Percentiles rank a stretch among this genome's conserved stretches.
phyloP scores from a whole-genome alignment of 768 basidiomycete species.

The Lenzites betulinus region DNA sequence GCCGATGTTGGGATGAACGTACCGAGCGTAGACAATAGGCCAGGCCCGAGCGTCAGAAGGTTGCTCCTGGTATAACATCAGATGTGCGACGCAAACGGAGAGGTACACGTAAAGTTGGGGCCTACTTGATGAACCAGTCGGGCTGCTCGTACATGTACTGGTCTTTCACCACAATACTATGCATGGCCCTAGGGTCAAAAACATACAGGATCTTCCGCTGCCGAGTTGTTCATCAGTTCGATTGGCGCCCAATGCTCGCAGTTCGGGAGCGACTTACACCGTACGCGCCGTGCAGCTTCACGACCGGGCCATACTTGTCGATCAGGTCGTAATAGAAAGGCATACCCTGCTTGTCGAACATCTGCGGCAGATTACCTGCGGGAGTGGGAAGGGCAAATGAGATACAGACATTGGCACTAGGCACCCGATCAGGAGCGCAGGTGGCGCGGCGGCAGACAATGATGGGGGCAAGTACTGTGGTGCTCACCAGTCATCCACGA shows the following conservation, averaged over 20 bases:
- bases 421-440: background rate
- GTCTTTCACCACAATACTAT: constrained; percentile 50
- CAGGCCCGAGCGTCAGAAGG: constrained; percentile 19
- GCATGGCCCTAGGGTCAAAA: constrained; percentile 49
- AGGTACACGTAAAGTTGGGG: background rate
- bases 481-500: constrained; percentile 22
- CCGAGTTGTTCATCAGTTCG: background rate
- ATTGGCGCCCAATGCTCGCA: background rate
- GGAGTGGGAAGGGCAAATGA: background rate
- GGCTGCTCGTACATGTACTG: constrained; percentile 52
- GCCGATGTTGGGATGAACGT: background rate
- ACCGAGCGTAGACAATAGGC: constrained; percentile 23
- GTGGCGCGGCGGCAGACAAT: background rate
- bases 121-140: constrained; percentile 47
- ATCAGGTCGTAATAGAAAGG: constrained; percentile 16
- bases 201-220: constrained; percentile 38
- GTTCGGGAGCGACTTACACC: constrained; percentile 9
- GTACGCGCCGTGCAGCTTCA: constrained; percentile 13
- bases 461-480: background rate
- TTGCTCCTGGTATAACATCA: constrained; percentile 19
- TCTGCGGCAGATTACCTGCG: constrained; percentile 16
- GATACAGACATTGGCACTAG: background rate
- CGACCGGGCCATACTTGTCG: constrained; percentile 19
- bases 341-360: constrained; percentile 18
- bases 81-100: background rate